Conservation (phyloP, 805 yeast species). For the Yarrowia phangngaensis region DNA sequence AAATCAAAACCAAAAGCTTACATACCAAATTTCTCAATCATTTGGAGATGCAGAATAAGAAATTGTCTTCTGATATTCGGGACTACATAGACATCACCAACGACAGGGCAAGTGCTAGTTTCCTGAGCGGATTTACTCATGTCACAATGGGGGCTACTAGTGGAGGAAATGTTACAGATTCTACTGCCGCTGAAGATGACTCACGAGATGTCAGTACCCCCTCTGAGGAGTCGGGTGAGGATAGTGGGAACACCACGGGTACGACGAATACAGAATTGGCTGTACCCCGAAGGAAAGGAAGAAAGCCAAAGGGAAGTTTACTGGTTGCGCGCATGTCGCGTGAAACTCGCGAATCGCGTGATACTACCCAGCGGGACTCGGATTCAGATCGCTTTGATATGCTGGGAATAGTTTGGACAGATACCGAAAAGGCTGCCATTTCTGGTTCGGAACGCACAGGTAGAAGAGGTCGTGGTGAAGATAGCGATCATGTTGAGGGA, state of each 20-base stretch:
- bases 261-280: conserved; percentile 2
- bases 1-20: conserved; percentile 7
- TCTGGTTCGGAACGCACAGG: conserved; percentile 8
- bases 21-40: conserved; percentile 11
- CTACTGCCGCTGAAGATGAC: too few species aligned
- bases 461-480: conserved; percentile 11
- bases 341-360: conserved; percentile 2
- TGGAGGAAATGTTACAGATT: too few species aligned
- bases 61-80: conserved; percentile 10
- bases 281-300: too few species aligned
- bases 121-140: conserved; percentile 7
- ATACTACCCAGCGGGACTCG: conserved; percentile 18
- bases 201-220: conserved; percentile 15
- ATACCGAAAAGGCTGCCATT: conserved; percentile 8
- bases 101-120: conserved; percentile 3
- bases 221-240: conserved; percentile 16
- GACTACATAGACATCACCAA: conserved; percentile 13
- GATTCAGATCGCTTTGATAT: conserved; percentile 14
- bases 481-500: background rate
- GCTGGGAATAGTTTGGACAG: conserved; percentile 18
- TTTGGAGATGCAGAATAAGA: conserved; percentile 10
- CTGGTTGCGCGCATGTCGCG: conserved; percentile 4
- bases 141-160: background rate
- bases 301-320: conserved; percentile 1
- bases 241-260: conserved; percentile 6